A percentile compares a stretch with the other conserved stretches of the same genome.
These are phyloP conservation scores for Carex arenaria DNA, from an alignment of 202 grass and related monocot species.

Conservation along the genomic window DNA sequence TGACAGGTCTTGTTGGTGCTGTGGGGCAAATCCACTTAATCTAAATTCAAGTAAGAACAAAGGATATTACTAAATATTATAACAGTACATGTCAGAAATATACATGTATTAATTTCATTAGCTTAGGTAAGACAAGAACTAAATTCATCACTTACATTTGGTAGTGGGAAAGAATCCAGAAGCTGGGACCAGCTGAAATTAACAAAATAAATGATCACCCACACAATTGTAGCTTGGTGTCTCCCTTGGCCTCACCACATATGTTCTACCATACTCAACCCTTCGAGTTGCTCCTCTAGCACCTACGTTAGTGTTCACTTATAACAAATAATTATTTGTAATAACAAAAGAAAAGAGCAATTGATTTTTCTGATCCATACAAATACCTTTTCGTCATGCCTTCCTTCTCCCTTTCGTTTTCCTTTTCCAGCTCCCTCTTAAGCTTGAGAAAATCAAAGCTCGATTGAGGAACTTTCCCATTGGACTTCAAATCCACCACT, in stretches of 20 bases:
- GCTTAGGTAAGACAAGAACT: constrained; percentile 25
- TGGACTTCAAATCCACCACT: constrained; percentile 30
- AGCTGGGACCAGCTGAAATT: constrained; percentile 83
- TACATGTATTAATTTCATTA: constrained; percentile 21
- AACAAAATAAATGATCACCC: no score
- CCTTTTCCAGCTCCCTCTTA: constrained; percentile 76
- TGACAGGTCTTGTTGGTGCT: constrained; percentile 68
- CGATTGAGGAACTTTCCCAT: constrained; percentile 33
- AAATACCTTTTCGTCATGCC: constrained; percentile 10
- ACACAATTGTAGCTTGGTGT: constrained; percentile 92
- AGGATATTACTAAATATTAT: constrained; percentile 25
- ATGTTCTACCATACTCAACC: constrained; percentile 79
- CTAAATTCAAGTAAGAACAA: constrained; percentile 40
- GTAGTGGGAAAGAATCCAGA: constrained; percentile 80
- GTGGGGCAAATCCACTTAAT: constrained; percentile 99
- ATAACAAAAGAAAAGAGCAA: no score
- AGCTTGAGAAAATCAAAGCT: constrained; percentile 82
- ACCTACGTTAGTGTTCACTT: constrained; percentile 31
- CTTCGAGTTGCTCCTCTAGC: constrained; percentile 30
- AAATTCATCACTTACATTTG: constrained; percentile 67
- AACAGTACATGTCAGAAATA: constrained; percentile 15
- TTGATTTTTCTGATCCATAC: no score
- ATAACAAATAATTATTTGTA: neutral
- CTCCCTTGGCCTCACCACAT: constrained; percentile 96
- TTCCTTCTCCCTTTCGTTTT: constrained; percentile 20